Percentiles rank a stretch among this genome's conserved stretches.
Evolutionary conservation across 179 eudicot genomes (phyloP).

Genomic region (Gypsophila paniculata): DNA sequence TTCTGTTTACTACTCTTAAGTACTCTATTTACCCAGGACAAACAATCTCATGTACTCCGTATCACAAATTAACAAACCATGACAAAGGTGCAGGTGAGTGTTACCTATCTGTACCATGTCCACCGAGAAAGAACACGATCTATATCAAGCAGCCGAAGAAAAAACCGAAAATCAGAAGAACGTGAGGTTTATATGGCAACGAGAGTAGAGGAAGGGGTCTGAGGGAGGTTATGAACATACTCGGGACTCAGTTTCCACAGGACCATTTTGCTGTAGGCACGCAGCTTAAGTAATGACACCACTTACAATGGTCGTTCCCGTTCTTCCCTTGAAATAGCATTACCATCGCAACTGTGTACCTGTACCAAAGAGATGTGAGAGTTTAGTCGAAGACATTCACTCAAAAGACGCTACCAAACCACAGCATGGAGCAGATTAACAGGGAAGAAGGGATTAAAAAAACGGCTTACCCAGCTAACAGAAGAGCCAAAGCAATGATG

Average conservation of each 20-base stretch:
- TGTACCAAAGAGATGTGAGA: slow-evolving; percentile 24
- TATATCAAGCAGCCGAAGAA: slow-evolving; percentile 14
- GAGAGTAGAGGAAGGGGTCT: not conserved
- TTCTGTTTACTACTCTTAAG: not conserved
- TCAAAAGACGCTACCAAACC: not conserved
- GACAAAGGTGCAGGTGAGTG: not conserved
- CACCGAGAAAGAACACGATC: slow-evolving; percentile 14
- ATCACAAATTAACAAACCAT: not conserved
- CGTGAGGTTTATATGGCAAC: slow-evolving; percentile 1
- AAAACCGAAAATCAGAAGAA: not conserved
- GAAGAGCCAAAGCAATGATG: slow-evolving; percentile 40
- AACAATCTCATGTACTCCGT: not conserved
- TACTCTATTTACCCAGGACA: slow-evolving; percentile 1
- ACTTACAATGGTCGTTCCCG: slow-evolving; percentile 54
- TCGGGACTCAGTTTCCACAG: slow-evolving; percentile 32
- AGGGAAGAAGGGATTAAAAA: not conserved
- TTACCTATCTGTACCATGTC: slow-evolving; percentile 21
- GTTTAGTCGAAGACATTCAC: not conserved
- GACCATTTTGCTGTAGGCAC: slow-evolving; percentile 71
- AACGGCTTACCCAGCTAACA: slow-evolving; percentile 57
- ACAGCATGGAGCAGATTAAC: not conserved
- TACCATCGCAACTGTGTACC: slow-evolving; percentile 48
- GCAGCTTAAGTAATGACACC: slow-evolving; percentile 78
- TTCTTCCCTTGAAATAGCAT: slow-evolving; percentile 66
- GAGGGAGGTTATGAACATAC: not conserved